Percentiles rank a stretch among this genome's conserved stretches.
These are phyloP conservation scores for Aspergillus tanneri DNA, from an alignment of 2,329 filamentous ascomycete genomes.

Conservation along the genomic window DNA sequence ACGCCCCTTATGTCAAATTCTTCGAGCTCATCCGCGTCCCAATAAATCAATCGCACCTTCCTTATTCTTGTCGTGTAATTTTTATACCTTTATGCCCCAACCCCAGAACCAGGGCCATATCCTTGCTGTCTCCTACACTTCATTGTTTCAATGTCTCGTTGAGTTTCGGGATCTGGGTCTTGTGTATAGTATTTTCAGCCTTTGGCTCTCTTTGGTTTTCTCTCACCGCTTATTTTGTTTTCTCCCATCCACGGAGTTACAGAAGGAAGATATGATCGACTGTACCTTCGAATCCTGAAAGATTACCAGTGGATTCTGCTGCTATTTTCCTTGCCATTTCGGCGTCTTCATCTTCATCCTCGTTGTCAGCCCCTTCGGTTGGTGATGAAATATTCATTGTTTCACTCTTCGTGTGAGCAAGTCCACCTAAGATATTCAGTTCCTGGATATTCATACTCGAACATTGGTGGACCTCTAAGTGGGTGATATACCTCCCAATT, in stretches of 20 bases:
- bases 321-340: slow-evolving; percentile 54
- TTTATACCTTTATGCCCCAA: slow-evolving; percentile 50
- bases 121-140: slow-evolving; percentile 52
- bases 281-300: slow-evolving; percentile 40
- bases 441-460: not conserved
- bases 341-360: slow-evolving; percentile 48
- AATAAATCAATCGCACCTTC: slow-evolving; percentile 28
- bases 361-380: not conserved
- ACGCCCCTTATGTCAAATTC: slow-evolving; percentile 35
- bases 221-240: slow-evolving; percentile 17
- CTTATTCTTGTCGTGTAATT: slow-evolving; percentile 9
- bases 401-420: slow-evolving; percentile 36
- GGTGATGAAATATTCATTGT: slow-evolving; percentile 5
- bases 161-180: slow-evolving; percentile 36
- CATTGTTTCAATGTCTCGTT: slow-evolving; percentile 39
- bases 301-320: slow-evolving; percentile 52
- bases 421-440: slow-evolving; percentile 19
- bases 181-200: slow-evolving; percentile 46
- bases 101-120: slow-evolving; percentile 54
- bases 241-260: slow-evolving; percentile 31
- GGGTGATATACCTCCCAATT: slow-evolving; percentile 51
- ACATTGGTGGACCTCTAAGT: not conserved
- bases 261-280: slow-evolving; percentile 26
- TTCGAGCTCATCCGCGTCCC: slow-evolving; percentile 36
- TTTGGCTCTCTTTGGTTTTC: slow-evolving; percentile 23